Conservation (phyloP, 106 monocot genomes). For the Dendrobium officinale region DNA sequence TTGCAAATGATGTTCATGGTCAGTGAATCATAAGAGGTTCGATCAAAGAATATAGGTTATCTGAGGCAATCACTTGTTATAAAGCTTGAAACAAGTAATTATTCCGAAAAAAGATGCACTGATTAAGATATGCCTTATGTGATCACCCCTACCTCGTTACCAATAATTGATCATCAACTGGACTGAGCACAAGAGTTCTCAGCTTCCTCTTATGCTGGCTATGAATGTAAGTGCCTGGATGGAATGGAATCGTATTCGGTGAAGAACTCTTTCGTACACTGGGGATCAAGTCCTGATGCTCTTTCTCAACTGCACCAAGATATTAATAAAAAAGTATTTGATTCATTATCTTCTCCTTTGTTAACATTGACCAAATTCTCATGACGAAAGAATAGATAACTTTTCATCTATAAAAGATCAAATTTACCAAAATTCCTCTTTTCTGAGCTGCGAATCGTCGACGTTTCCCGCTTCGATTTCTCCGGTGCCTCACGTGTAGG, state of each 20-base stretch:
- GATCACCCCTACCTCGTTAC: slow-evolving; percentile 46
- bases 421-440: slow-evolving; percentile 10
- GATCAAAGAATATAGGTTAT: neutral
- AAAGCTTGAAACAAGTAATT: neutral
- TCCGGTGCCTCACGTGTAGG: neutral
- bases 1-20: neutral
- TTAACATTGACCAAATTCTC: neutral
- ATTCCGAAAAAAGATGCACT: neutral
- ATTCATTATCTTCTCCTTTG: neutral
- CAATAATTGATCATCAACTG: slow-evolving; percentile 46
- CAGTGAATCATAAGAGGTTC: neutral
- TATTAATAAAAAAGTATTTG: neutral
- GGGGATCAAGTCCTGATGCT: slow-evolving; percentile 56
- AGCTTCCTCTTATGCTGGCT: slow-evolving; percentile 83
- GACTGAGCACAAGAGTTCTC: slow-evolving; percentile 54
- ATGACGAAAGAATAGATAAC: neutral
- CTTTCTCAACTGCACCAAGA: slow-evolving; percentile 21
- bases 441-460: neutral
- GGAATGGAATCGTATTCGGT: slow-evolving; percentile 26
- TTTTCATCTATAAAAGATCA: neutral
- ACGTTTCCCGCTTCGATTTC: neutral
- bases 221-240: slow-evolving; percentile 20
- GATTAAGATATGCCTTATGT: neutral
- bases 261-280: slow-evolving; percentile 35
- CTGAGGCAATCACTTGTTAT: neutral